Conservation (phyloP, 179 eudicot genomes). For the Nepenthes alata region DNA sequence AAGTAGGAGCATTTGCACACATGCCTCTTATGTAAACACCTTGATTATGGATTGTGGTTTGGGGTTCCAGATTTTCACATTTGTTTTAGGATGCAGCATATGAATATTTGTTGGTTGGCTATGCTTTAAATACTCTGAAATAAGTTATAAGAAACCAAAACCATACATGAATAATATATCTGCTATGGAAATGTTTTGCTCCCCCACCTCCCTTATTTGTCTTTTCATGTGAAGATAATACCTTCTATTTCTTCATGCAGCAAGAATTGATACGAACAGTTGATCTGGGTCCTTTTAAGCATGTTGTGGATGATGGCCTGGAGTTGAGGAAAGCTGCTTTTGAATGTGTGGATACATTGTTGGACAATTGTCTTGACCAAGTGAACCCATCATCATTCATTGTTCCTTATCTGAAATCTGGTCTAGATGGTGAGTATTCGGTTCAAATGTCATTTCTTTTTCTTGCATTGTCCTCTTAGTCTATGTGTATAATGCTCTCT, state of each 20-base stretch:
- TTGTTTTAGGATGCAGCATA: no score
- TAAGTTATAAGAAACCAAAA: no score
- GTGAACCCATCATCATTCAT: conserved; percentile 89
- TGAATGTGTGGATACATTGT: conserved; percentile 91
- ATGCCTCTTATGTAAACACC: no score
- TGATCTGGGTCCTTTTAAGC: conserved; percentile 95
- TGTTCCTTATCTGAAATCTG: conserved; percentile 76
- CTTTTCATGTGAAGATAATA: no score
- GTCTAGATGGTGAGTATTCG: conserved; percentile 65
- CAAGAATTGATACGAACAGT: conserved; percentile 93
- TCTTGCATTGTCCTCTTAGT: background rate
- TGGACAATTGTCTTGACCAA: conserved; percentile 90
- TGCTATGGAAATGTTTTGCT: no score
- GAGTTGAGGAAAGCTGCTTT: conserved; percentile 96
- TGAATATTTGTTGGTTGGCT: no score
- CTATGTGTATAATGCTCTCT: background rate
- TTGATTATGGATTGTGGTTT: no score
- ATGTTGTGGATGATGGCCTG: conserved; percentile 96
- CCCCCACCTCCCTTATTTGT: no score
- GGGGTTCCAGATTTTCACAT: no score
- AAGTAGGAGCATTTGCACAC: background rate
- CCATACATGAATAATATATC: no score
- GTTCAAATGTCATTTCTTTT: background rate
- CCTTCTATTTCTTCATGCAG: conserved; percentile 31
- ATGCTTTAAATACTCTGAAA: no score